Base-by-base conservation (phyloP, 176 grass and related monocot species). In the Avena insularis region DNA sequence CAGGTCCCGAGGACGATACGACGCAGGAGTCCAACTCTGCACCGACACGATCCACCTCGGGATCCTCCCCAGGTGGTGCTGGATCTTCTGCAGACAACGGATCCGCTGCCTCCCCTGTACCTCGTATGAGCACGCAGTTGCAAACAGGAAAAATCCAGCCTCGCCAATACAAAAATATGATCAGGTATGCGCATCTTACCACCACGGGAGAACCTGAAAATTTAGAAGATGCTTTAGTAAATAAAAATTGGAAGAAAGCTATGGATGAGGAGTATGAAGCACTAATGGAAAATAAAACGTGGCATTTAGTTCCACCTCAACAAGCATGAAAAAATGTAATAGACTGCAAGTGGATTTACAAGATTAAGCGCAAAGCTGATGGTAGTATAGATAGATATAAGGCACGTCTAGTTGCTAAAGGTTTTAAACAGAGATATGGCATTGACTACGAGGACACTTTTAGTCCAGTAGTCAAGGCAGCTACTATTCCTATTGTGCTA, bases 361-460 rank as follows among this genome's bases (percentile, higher is more conserved):
- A 38, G 6, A 58, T 84, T 12, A 75, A 84, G 25, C 8, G 2
- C 1, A 23, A 70, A 20, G 54, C 13, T 20, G 55, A 64, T 81
- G 78, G 78, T 2, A 54, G 27, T 27, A 45, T 81, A 12, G 78
- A 63, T n/a, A 81, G 55, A 6, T 60, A 60, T 2, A 60, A 60
- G 2, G 58, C 58, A 9, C 17, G 20, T 0, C 1, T 74, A 13
- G 71, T 74, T 45, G 46, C 46, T 1, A 84, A 84, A 43, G 65
- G 81, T 4, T 84, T 46, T 13, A 51, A 53, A 27, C n/a, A 84
- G 16, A 4, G 31, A 13, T 36, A 40, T 71, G 47, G 48, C 6
- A 31, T 74, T 53, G 66, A 84, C 12, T 84, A 84, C 12, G 25
- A 65, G 3, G 82, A 84, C 33, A 84, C 82, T 0, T 75, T 75